These are phyloP conservation scores for Garcia nutans DNA, from an alignment of 345 rosid genomes.

Conservation along the genomic window DNA sequence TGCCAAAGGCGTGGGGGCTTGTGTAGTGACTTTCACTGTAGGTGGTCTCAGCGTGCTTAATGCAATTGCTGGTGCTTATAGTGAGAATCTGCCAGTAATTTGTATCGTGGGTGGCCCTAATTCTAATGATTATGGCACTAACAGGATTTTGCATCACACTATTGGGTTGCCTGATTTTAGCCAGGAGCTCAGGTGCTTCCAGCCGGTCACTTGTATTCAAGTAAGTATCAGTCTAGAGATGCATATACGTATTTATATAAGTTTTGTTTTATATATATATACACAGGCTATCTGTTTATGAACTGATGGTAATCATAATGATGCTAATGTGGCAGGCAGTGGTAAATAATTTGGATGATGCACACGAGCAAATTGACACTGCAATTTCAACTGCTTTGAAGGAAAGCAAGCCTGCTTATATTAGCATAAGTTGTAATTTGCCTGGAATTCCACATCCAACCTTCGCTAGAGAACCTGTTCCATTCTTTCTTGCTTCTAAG, in stretches of 20 bases:
- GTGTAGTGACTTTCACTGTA: slow-evolving; percentile 75
- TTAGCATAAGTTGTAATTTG: slow-evolving; percentile 67
- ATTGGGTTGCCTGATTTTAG: slow-evolving; percentile 67
- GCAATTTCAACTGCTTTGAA: slow-evolving; percentile 74
- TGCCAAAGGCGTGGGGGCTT: slow-evolving; percentile 62
- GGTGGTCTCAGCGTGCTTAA: slow-evolving; percentile 70
- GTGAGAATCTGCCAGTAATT: slow-evolving; percentile 69
- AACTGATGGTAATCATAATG: not conserved
- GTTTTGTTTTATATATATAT: not conserved
- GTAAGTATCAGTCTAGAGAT: slow-evolving; percentile 26
- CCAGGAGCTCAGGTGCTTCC: slow-evolving; percentile 67
- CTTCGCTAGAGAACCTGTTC: slow-evolving; percentile 60
- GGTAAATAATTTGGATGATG: slow-evolving; percentile 72
- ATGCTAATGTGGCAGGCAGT: slow-evolving; percentile 47
- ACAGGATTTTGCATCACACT: slow-evolving; percentile 68
- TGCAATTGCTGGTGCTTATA: slow-evolving; percentile 70
- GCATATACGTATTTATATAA: too few species aligned
- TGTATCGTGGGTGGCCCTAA: slow-evolving; percentile 73
- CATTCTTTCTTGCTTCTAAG: slow-evolving; percentile 58
- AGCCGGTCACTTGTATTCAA: slow-evolving; percentile 57
- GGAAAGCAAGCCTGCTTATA: slow-evolving; percentile 70
- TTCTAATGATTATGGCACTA: slow-evolving; percentile 67
- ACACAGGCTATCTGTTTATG: not conserved
- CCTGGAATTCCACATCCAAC: slow-evolving; percentile 65
- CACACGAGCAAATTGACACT: slow-evolving; percentile 61